These are phyloP conservation scores for Chlamydomonas sp. DNA, from an alignment of 139 green algal species.

Conservation along the genomic window DNA sequence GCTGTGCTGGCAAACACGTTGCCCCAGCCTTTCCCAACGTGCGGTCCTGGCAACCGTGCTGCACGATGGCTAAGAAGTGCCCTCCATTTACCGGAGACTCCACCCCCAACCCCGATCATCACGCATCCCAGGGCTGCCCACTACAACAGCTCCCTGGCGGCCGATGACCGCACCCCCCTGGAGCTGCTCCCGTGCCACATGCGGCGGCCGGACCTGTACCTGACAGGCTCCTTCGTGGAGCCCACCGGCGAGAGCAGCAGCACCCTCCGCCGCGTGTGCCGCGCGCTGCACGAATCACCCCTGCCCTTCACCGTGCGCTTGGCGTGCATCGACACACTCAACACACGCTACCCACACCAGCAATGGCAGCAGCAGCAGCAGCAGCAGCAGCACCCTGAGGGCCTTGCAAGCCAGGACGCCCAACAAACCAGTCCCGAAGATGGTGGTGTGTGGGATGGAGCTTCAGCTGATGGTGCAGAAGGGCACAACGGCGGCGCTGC, in stretches of 20 bases:
- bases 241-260: background rate
- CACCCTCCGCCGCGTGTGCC: background rate
- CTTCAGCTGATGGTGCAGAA: background rate
- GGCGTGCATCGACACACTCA: constrained; percentile 1
- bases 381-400: background rate
- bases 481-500: too few species aligned
- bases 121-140: background rate
- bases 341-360: background rate
- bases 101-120: background rate
- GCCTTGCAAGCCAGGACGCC: too few species aligned
- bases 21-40: too few species aligned
- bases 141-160: background rate
- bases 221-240: constrained; percentile 17
- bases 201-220: constrained; percentile 1
- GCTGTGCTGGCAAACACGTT: too few species aligned
- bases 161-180: background rate
- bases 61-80: too few species aligned
- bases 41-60: too few species aligned
- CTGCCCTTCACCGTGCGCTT: background rate
- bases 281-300: background rate
- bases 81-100: too few species aligned
- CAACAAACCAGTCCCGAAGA: too few species aligned
- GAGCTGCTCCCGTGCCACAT: background rate
- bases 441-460: background rate
- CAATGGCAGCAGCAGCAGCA: too few species aligned